A percentile compares a stretch with the other conserved stretches of the same genome.
These are phyloP conservation scores for bread wheat (Triticum aestivum) DNA, from an alignment of 176 grass and related monocot genomes.

Conservation along the genomic window DNA sequence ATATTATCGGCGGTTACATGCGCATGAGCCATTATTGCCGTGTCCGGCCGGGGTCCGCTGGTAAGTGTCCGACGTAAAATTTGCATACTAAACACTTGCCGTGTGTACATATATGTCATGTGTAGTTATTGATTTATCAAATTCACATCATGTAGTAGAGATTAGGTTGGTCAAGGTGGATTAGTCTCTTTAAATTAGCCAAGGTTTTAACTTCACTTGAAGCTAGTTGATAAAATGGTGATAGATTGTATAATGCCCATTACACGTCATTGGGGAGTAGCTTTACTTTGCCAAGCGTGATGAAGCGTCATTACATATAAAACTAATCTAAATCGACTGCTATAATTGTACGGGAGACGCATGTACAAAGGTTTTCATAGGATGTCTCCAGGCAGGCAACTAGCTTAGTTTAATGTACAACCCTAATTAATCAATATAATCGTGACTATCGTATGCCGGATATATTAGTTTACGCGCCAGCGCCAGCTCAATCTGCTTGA, in stretches of 20 bases:
- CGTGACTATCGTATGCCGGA: constrained; percentile 11
- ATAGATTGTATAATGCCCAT: constrained; percentile 16
- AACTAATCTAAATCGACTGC: constrained; percentile 31
- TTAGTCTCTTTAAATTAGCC: constrained; percentile 21
- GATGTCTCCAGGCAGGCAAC: constrained; percentile 56
- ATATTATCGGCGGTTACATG: not conserved
- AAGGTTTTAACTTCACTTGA: not conserved
- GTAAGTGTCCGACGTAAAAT: not conserved
- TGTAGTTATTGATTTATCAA: not conserved
- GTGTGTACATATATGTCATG: not conserved
- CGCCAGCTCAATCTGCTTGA: constrained; percentile 32
- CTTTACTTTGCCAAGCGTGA: constrained; percentile 38
- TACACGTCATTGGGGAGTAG: constrained; percentile 32
- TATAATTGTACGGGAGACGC: constrained; percentile 49
- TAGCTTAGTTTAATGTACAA: constrained; percentile 37
- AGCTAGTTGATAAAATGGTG: constrained; percentile 9
- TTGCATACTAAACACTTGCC: not conserved
- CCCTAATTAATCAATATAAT: constrained; percentile 21
- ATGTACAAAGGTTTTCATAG: constrained; percentile 50
- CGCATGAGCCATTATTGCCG: not conserved
- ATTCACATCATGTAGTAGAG: constrained; percentile 21
- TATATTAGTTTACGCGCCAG: not conserved
- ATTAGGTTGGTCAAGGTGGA: constrained; percentile 24
- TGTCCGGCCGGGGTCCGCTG: no score
- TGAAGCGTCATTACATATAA: constrained; percentile 33